These are phyloP conservation scores for Wilhelminamyces savonicus DNA, from an alignment of 805 yeast genomes.

Conservation along the genomic window DNA sequence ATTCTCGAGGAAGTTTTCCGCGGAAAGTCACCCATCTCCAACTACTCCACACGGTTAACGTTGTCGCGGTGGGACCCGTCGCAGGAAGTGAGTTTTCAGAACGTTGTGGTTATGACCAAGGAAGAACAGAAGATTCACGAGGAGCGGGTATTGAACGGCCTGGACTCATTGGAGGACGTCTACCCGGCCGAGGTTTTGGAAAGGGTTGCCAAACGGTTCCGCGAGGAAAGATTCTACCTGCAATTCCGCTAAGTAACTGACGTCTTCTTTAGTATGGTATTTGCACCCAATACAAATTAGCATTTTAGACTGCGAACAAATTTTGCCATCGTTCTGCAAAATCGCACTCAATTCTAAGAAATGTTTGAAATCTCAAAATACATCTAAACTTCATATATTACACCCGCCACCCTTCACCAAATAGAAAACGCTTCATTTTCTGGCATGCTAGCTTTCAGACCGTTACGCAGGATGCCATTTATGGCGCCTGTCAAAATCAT, in stretches of 20 bases:
- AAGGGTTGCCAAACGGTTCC: slow-evolving; percentile 55
- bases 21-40: slow-evolving; percentile 85
- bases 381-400: too few relatives aligned
- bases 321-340: too few relatives aligned
- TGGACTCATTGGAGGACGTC: slow-evolving; percentile 55
- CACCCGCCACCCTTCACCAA: too few relatives aligned
- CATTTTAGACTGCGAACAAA: too few relatives aligned
- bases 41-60: slow-evolving; percentile 72
- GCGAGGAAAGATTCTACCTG: slow-evolving; percentile 70
- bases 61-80: slow-evolving; percentile 80
- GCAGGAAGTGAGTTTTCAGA: slow-evolving; percentile 60
- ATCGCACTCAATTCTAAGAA: too few relatives aligned
- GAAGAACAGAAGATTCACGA: slow-evolving; percentile 85
- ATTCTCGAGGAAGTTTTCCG: slow-evolving; percentile 87
- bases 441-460: too few relatives aligned
- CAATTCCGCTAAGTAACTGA: slow-evolving; percentile 33
- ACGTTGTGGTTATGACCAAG: slow-evolving; percentile 81
- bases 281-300: too few relatives aligned
- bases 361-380: too few relatives aligned
- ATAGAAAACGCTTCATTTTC: too few relatives aligned
- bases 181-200: slow-evolving; percentile 56
- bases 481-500: too few relatives aligned
- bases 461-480: too few relatives aligned
- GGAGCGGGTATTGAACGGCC: slow-evolving; percentile 61
- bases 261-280: background rate